phyloP scores from a whole-genome alignment of 2,329 filamentous ascomycete genomes.

The Alternaria alternata region DNA sequence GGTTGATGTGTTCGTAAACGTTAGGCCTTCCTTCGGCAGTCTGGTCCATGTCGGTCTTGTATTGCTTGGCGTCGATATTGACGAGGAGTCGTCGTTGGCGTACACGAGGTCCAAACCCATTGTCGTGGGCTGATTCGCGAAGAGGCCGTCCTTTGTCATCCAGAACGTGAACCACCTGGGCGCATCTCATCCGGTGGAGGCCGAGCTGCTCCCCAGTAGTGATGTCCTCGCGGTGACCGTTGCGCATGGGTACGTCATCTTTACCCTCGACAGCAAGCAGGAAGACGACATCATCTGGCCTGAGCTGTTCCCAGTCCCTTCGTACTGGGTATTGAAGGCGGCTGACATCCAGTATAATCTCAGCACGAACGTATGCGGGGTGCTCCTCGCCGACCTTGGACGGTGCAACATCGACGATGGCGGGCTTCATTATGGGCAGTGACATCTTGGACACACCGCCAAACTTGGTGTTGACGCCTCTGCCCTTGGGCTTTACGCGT shows the following conservation, averaged over 20 bases:
- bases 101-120: slow-evolving; percentile 67
- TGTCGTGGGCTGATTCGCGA: slow-evolving; percentile 69
- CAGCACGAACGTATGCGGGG: slow-evolving; percentile 85
- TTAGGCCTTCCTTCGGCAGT: slow-evolving; percentile 73
- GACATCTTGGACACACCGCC: slow-evolving; percentile 92
- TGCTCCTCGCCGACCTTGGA: slow-evolving; percentile 82
- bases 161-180: slow-evolving; percentile 83
- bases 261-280: slow-evolving; percentile 77
- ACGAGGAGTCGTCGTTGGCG: slow-evolving; percentile 76
- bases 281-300: slow-evolving; percentile 89
- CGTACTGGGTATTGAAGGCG: slow-evolving; percentile 78
- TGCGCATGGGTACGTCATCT: slow-evolving; percentile 60
- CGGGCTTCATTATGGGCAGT: slow-evolving; percentile 82
- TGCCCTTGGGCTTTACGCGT: slow-evolving; percentile 74
- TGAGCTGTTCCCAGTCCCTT: slow-evolving; percentile 88
- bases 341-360: slow-evolving; percentile 84
- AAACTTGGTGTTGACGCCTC: slow-evolving; percentile 74
- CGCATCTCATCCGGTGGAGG: slow-evolving; percentile 76
- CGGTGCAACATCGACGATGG: slow-evolving; percentile 85
- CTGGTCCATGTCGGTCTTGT: slow-evolving; percentile 76
- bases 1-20: slow-evolving; percentile 83
- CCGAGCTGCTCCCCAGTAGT: slow-evolving; percentile 69
- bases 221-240: slow-evolving; percentile 59
- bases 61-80: slow-evolving; percentile 80
- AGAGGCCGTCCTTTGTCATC: slow-evolving; percentile 83